Base-by-base conservation (phyloP, 108 stramenopile species). In the Cyclostephanos tholiformis region DNA sequence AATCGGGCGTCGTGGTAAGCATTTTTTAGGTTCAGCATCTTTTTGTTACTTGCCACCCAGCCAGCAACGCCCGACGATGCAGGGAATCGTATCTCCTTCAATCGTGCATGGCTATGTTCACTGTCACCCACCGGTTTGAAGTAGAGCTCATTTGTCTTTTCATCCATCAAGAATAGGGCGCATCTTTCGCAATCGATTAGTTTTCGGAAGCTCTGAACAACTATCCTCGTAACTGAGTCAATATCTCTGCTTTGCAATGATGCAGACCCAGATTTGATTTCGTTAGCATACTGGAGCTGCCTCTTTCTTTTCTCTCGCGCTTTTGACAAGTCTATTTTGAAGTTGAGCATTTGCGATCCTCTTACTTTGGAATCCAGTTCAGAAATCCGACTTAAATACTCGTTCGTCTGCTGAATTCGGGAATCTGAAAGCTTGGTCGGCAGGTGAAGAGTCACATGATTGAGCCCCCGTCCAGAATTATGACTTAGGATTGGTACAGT, bases 41-140 rank as follows among this genome's bases (percentile, higher is more conserved):
- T 63, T 41, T 79, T 75, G 46, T 79, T 76, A 16, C 69, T 82
- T 13, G 85, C 85, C 2, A 82, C 82, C 79, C 82, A 85, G 11
- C 85, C 85, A 19, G 82, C 85, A 19, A 85, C 82, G 30, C 85
- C 85, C 19, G 66, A 56, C 8, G 74, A 50, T 32, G 80, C 80
- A 8, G 84, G 69, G 46, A 84, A 84, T n/a, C 84, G 62, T 17
- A 78, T 64, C 32, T 66, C 76, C n/a, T 69, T 74, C 13, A 78
- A 36, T 8, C 75, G 56, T 7, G 74, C 74, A 35, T 72, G 75
- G 27, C 75, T 77, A 27, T 74, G 59, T 25, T 80, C 69, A n/a
- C 46, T 63, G 23, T 82, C 84, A 1, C 75, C 84, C 6, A 84
- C 76, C 9, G 84, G 84, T 68, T 84, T 84, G 63, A 84, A 84